Base-by-base conservation (phyloP, 495 filamentous ascomycete species). In the Amniculicola lignicola region DNA sequence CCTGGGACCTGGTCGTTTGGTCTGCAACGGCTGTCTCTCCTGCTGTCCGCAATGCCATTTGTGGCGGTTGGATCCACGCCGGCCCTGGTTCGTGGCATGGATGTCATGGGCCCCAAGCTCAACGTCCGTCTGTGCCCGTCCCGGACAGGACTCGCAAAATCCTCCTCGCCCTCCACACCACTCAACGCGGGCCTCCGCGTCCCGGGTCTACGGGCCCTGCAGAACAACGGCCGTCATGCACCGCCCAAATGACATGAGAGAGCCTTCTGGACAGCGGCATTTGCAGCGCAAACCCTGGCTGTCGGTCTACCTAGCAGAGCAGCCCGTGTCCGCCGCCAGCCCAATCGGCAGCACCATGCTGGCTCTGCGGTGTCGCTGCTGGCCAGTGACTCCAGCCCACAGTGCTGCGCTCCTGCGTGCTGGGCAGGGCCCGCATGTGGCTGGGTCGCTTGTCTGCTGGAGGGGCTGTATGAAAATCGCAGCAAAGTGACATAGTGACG, bases 211-310 rank as follows among this genome's bases (percentile, higher is more conserved):
- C 40, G 56, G 56, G 56, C 56, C 56, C 42, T 50, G 51, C 46
- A 54, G 58, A n/a, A 23, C 23, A 42, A 50, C 51, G 51, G 58
- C 52, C 51, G 38, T 51, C 52, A 52, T 61, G 57, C 57, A 54
- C 27, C 41, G 42, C 24, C 19, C 22, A 27, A 42, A 42, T 21
- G 23, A 42, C 23, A n/a, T 42, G 14, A 29, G 49, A 52, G 10
- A 19, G 35, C 10, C 45, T n/a, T 36, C 27, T 31, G 27, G 25
- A 10, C 4, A 28, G 40, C 56, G 56, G 48, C 48, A 43, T 36
- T 51, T 38, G 46, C 36, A 46, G 46, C 37, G 48, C 39, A 39
- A 59, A 60, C 36, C 51, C 58, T 61, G 58, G 51, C 24, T 52
- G 44, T 29, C 45, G 58, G 51, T 37, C 51, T 48, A 2, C 31